Conservation (phyloP, 371 early-diverging fungal genomes). For the Mortierella sp. region DNA sequence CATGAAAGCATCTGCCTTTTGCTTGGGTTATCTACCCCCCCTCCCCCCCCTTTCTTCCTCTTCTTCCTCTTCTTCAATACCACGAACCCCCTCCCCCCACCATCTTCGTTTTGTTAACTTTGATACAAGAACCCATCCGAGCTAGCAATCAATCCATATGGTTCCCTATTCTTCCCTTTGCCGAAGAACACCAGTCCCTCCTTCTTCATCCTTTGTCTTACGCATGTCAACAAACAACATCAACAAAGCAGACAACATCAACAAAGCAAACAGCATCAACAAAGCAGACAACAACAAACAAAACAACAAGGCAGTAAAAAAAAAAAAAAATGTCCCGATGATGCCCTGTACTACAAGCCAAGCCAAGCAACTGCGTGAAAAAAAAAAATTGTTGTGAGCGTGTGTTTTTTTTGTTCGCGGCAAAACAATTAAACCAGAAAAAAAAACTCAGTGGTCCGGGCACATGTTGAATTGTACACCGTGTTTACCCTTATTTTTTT, state of each 20-base stretch:
- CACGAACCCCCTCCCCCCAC: too few species aligned
- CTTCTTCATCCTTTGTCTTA: neutral
- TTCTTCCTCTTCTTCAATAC: neutral
- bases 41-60: neutral
- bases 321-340: slow-evolving; percentile 2
- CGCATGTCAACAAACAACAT: neutral
- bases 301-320: neutral
- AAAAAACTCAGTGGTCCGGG: slow-evolving; percentile 7
- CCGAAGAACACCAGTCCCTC: too few species aligned
- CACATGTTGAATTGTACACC: neutral
- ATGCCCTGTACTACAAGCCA: neutral
- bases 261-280: neutral
- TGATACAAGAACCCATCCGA: neutral
- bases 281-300: neutral
- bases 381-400: neutral
- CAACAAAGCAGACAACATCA: neutral
- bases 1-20: neutral
- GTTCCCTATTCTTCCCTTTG: neutral
- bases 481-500: slow-evolving; percentile 7
- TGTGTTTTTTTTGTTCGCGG: slow-evolving; percentile 24
- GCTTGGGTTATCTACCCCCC: neutral
- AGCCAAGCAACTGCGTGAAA: too few species aligned
- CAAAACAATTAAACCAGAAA: slow-evolving; percentile 25
- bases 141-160: neutral
- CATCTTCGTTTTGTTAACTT: neutral